Percentiles rank a stretch among this genome's conserved stretches.
These are phyloP conservation scores for Rhizopus microsporus DNA, from an alignment of 371 early-diverging fungal genomes.

Conservation along the genomic window DNA sequence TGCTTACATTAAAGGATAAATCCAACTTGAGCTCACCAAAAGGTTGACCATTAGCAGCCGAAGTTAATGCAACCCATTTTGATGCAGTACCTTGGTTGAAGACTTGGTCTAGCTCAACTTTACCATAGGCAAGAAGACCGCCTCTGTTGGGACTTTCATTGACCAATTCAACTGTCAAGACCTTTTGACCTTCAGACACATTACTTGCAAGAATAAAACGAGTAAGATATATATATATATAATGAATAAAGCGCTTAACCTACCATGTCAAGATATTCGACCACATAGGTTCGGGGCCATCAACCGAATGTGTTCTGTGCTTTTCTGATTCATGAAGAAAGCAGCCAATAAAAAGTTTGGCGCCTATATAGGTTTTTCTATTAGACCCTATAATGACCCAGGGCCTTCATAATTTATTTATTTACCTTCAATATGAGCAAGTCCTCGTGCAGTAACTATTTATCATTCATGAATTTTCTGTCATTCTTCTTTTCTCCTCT, in stretches of 20 bases:
- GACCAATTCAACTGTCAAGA: conserved; percentile 25
- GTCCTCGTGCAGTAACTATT: neutral
- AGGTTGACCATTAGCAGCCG: conserved; percentile 10
- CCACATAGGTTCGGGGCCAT: conserved; percentile 19
- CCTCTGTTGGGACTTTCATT: conserved; percentile 22
- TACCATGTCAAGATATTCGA: conserved; percentile 21
- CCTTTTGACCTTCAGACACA: conserved; percentile 21
- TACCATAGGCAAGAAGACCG: conserved; percentile 21
- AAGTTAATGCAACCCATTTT: conserved; percentile 17
- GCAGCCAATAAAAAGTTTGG: conserved; percentile 25
- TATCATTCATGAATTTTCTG: neutral
- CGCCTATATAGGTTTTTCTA: conserved; percentile 9
- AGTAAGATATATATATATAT: neutral
- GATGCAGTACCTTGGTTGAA: conserved; percentile 16
- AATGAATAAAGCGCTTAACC: conserved; percentile 3
- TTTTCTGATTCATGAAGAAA: conserved; percentile 25
- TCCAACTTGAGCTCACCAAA: conserved; percentile 22
- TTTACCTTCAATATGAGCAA: neutral
- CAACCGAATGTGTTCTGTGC: conserved; percentile 25
- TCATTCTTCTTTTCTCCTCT: neutral
- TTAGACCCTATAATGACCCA: too few relatives aligned
- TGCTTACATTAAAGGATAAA: conserved; percentile 23
- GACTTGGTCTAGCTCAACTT: conserved; percentile 13
- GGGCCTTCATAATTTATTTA: neutral
- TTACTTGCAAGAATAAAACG: conserved; percentile 10